These are phyloP conservation scores for Backusella tuberculispora DNA, from an alignment of 192 early-diverging fungal genomes.

Conservation along the genomic window DNA sequence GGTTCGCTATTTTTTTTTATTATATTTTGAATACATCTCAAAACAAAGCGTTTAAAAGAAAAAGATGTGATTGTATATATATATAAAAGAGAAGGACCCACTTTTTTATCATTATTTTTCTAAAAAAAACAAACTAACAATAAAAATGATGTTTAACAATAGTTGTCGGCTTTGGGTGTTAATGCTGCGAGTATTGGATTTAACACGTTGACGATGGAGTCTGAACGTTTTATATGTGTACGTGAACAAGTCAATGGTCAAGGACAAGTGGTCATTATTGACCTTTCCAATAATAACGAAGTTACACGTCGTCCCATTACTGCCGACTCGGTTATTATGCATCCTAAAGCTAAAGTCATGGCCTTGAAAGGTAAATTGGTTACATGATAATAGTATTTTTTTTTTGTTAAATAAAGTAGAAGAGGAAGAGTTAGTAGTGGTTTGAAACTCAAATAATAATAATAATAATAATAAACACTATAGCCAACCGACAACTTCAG, in stretches of 20 bases:
- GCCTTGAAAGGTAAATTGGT: conserved; percentile 83
- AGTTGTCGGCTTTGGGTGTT: conserved; percentile 91
- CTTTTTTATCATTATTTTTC: too few relatives aligned
- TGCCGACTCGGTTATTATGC: conserved; percentile 98
- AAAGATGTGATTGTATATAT: not conserved
- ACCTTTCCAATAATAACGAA: conserved; percentile 85
- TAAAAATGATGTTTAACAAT: conserved; percentile 10
- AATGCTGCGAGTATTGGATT: conserved; percentile 94
- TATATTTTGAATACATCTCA: not conserved
- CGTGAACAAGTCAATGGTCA: conserved; percentile 86
- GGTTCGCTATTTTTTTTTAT: conserved; percentile 54
- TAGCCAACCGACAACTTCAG: conserved; percentile 88
- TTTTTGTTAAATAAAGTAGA: not conserved
- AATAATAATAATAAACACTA: not conserved
- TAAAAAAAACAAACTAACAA: too few relatives aligned
- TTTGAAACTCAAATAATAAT: not conserved
- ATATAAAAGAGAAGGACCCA: not conserved
- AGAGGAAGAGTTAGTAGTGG: not conserved
- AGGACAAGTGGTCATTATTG: conserved; percentile 94
- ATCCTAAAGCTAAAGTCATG: conserved; percentile 90
- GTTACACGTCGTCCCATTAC: conserved; percentile 91
- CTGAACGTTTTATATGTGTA: conserved; percentile 97
- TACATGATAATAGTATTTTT: too few relatives aligned
- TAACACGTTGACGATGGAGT: conserved; percentile 97
- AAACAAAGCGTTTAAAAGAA: too few relatives aligned